phyloP scores from a whole-genome alignment of 2,329 filamentous ascomycete genomes.

The Fusarium siculi region DNA sequence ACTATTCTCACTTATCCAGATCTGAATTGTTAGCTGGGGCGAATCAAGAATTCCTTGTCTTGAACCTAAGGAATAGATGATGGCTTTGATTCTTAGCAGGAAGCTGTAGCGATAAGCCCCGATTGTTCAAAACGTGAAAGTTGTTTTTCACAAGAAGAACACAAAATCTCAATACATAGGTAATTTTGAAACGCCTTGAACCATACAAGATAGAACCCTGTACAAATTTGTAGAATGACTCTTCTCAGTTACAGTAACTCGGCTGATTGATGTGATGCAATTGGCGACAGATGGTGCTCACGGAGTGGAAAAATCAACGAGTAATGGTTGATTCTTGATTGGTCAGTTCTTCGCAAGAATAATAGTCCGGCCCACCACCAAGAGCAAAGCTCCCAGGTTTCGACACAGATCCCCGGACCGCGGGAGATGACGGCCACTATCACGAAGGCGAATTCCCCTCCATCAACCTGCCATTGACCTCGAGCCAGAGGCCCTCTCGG shows the following conservation, averaged over 20 bases:
- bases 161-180: not conserved
- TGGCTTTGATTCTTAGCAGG: slow-evolving; percentile 2
- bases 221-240: not conserved
- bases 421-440: slow-evolving; percentile 49
- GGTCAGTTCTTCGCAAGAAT: slow-evolving; percentile 46
- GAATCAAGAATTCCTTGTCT: not conserved
- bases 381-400: slow-evolving; percentile 48
- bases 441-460: slow-evolving; percentile 47
- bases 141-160: not conserved
- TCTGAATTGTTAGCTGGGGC: not conserved
- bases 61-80: slow-evolving; percentile 17
- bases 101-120: not conserved
- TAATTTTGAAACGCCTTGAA: not conserved
- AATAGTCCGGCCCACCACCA: slow-evolving; percentile 47
- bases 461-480: slow-evolving; percentile 50
- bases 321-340: slow-evolving; percentile 47
- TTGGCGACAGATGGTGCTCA: slow-evolving; percentile 12
- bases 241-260: not conserved
- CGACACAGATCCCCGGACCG: slow-evolving; percentile 39
- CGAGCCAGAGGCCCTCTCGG: slow-evolving; percentile 50
- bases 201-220: not conserved
- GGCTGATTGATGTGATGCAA: slow-evolving; percentile 16
- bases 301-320: slow-evolving; percentile 37
- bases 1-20: not conserved
- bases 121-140: not conserved